Percentiles rank a stretch among this genome's conserved stretches.
Evolutionary conservation across 805 yeast species (phyloP).

Genomic region (Spathaspora sp.): DNA sequence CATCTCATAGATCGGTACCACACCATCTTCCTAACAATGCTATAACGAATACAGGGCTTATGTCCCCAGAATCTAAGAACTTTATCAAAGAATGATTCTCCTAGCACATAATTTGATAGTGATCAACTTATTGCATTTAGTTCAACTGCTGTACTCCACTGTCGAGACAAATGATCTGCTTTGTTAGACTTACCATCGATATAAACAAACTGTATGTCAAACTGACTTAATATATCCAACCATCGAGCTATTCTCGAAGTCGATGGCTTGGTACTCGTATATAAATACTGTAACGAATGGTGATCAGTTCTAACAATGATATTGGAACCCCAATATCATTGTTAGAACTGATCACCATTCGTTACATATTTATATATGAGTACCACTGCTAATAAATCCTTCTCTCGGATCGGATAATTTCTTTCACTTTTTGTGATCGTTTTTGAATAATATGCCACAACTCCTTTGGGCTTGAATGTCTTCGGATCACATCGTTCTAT

Average conservation of each 20-base stretch:
- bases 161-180: neutral
- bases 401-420: neutral
- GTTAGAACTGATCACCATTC: too few species aligned
- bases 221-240: neutral
- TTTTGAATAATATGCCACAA: slow-evolving; percentile 1
- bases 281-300: neutral
- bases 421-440: neutral
- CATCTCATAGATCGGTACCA: too few species aligned
- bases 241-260: neutral
- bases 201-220: slow-evolving; percentile 2
- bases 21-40: too few species aligned
- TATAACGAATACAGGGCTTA: too few species aligned
- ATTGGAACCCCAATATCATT: too few species aligned
- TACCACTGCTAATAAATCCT: neutral
- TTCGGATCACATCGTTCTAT: neutral
- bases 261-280: neutral
- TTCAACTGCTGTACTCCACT: neutral
- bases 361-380: too few species aligned
- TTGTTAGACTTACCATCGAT: neutral
- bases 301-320: slow-evolving; percentile 1
- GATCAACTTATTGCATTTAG: neutral
- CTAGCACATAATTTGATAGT: neutral
- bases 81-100: neutral
- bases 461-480: neutral
- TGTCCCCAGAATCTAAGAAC: too few species aligned